Evolutionary conservation across 2,329 filamentous ascomycete species (phyloP).

Genomic region (Sarocladium kiliense): DNA sequence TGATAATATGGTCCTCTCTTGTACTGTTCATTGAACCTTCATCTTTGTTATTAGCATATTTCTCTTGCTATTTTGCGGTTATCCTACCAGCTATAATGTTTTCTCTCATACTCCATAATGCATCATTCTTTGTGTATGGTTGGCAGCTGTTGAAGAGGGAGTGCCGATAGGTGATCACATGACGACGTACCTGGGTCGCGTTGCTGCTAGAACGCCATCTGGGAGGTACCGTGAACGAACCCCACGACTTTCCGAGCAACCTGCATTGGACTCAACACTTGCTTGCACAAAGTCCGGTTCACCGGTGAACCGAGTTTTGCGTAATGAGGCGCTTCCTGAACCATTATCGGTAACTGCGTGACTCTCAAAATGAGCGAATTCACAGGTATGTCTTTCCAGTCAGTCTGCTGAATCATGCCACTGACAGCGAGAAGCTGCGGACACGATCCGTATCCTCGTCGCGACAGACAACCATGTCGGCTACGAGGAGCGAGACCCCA

Average conservation of each 20-base stretch:
- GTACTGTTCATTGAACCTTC: too few relatives aligned
- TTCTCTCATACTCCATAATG: too few relatives aligned
- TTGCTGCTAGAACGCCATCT: not conserved
- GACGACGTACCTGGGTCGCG: conserved; percentile 1
- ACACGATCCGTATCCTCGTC: conserved; percentile 91
- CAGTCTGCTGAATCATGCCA: not conserved
- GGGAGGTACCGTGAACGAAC: not conserved
- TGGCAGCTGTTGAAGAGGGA: too few relatives aligned
- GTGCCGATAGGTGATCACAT: not conserved
- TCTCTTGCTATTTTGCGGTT: too few relatives aligned
- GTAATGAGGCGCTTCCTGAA: not conserved
- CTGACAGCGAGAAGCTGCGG: conserved; percentile 41
- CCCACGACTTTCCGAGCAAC: not conserved
- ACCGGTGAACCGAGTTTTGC: not conserved
- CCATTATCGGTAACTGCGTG: not conserved
- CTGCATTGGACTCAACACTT: not conserved
- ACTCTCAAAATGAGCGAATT: conserved; percentile 9
- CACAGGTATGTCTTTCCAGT: conserved; percentile 8
- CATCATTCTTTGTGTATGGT: too few relatives aligned
- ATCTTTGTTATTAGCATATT: too few relatives aligned
- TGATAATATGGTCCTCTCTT: too few relatives aligned
- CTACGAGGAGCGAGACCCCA: conserved; percentile 86
- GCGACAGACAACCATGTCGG: conserved; percentile 98
- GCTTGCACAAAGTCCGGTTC: not conserved
- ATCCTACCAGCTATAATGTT: too few relatives aligned